Conservation (phyloP, 164 flowering plant genomes). For the grape (Vitis vinifera) region DNA sequence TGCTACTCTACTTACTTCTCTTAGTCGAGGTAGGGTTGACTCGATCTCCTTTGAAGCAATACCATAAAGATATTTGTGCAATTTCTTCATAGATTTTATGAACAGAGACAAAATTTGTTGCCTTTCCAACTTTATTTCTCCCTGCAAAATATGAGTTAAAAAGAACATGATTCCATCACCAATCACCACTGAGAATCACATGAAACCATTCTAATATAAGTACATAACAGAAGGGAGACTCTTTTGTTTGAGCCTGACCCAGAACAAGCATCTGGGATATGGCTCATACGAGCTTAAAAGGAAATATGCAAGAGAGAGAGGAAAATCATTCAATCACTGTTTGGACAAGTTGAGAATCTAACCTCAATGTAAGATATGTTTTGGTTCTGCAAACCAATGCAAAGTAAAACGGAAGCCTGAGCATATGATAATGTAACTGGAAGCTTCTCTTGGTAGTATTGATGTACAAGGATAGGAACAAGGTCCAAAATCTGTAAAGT, state of each 20-base stretch:
- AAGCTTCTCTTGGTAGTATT: constrained; percentile 67
- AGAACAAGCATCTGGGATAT: background rate
- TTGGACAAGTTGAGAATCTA: constrained; percentile 9
- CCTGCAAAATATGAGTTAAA: constrained; percentile 41
- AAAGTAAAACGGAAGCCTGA: constrained; percentile 78
- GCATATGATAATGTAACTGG: constrained; percentile 68
- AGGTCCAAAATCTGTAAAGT: constrained; percentile 60
- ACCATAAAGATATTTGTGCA: constrained; percentile 52
- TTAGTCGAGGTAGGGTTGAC: constrained; percentile 56
- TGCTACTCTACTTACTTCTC: constrained; percentile 51
- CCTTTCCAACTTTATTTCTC: constrained; percentile 70
- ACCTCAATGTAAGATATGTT: constrained; percentile 71
- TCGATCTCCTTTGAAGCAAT: constrained; percentile 63
- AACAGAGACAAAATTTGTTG: constrained; percentile 63
- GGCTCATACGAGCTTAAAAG: too few species aligned
- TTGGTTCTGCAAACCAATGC: constrained; percentile 75
- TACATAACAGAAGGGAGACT: too few species aligned
- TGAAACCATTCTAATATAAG: too few species aligned
- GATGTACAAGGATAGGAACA: constrained; percentile 52
- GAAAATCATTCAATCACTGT: too few species aligned
- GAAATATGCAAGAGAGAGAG: too few species aligned
- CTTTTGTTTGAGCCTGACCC: too few species aligned
- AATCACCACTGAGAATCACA: background rate
- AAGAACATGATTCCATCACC: constrained; percentile 1
- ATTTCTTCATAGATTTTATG: constrained; percentile 73